These are phyloP conservation scores for Phytophthora boehmeriae DNA, from an alignment of 352 stramenopile genomes.

Conservation along the genomic window DNA sequence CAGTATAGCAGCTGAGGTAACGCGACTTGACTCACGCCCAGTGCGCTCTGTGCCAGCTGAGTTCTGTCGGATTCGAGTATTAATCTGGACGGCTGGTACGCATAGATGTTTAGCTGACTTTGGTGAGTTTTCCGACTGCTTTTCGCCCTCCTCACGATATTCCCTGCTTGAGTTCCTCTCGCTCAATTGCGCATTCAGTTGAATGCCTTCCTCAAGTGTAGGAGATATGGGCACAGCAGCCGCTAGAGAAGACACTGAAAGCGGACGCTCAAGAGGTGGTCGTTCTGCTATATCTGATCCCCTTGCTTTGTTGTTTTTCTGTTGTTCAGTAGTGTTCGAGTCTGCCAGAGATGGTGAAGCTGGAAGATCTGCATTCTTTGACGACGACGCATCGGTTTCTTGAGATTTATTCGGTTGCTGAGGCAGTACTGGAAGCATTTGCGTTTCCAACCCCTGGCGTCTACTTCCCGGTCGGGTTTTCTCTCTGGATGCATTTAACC, in stretches of 20 bases:
- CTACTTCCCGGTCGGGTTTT: slow-evolving; percentile 15
- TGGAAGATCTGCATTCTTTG: neutral
- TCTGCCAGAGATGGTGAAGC: neutral
- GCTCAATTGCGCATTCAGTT: neutral
- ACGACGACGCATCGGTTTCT: neutral
- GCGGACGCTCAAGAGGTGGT: slow-evolving; percentile 5
- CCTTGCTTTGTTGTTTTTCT: neutral
- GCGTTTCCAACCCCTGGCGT: neutral
- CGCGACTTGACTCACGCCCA: neutral
- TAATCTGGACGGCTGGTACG: slow-evolving; percentile 8
- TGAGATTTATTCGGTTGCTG: neutral
- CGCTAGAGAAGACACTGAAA: neutral
- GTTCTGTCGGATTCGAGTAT: slow-evolving; percentile 3
- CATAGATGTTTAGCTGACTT: neutral
- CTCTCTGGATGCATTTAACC: slow-evolving; percentile 15
- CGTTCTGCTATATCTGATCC: neutral
- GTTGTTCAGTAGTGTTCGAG: neutral
- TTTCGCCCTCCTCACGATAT: neutral
- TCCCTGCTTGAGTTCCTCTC: too few species aligned
- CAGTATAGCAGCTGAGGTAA: neutral
- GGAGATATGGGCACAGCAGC: neutral
- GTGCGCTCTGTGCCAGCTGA: neutral
- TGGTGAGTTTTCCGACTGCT: neutral
- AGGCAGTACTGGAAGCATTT: neutral
- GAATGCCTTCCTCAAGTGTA: neutral